Conservation (phyloP, 768 basidiomycete genomes). For the Leccinum rimulosum region DNA sequence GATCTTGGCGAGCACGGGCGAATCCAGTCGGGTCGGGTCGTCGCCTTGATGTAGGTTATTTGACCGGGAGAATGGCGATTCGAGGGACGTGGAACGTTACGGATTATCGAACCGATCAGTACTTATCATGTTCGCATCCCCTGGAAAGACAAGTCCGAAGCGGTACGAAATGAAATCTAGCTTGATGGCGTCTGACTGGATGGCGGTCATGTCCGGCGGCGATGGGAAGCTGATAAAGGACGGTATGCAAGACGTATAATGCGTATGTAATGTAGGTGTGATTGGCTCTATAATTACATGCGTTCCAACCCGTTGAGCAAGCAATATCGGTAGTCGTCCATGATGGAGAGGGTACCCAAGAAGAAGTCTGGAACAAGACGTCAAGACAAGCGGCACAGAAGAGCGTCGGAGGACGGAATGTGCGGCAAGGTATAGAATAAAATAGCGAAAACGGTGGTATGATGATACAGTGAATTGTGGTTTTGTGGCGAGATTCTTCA, state of each 20-base stretch:
- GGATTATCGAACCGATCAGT: slow-evolving; percentile 13
- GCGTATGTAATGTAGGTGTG: slow-evolving; percentile 30
- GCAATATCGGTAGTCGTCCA: slow-evolving; percentile 27
- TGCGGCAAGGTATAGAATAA: slow-evolving; percentile 12
- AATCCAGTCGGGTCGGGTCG: background rate
- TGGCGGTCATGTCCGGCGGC: slow-evolving; percentile 5
- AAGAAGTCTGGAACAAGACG: slow-evolving; percentile 31
- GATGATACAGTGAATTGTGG: slow-evolving; percentile 17
- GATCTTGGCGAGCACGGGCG: background rate
- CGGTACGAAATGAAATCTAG: slow-evolving; percentile 9
- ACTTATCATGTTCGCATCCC: slow-evolving; percentile 11
- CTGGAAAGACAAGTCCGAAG: slow-evolving; percentile 5
- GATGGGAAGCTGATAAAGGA: slow-evolving; percentile 9
- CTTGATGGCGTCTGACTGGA: slow-evolving; percentile 2
- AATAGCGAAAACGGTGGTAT: slow-evolving; percentile 2
- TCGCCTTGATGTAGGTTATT: background rate
- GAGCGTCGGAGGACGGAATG: background rate
- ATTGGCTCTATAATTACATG: slow-evolving; percentile 31
- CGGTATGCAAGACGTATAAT: slow-evolving; percentile 21
- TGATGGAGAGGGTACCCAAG: slow-evolving; percentile 24
- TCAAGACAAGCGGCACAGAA: slow-evolving; percentile 19
- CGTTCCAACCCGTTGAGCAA: slow-evolving; percentile 29
- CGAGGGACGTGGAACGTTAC: background rate
- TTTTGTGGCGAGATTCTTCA: slow-evolving; percentile 6
- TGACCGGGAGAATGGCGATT: background rate